Evolutionary conservation across 768 basidiomycete genomes (phyloP).

Genomic region (Rhodocollybia butyracea): DNA sequence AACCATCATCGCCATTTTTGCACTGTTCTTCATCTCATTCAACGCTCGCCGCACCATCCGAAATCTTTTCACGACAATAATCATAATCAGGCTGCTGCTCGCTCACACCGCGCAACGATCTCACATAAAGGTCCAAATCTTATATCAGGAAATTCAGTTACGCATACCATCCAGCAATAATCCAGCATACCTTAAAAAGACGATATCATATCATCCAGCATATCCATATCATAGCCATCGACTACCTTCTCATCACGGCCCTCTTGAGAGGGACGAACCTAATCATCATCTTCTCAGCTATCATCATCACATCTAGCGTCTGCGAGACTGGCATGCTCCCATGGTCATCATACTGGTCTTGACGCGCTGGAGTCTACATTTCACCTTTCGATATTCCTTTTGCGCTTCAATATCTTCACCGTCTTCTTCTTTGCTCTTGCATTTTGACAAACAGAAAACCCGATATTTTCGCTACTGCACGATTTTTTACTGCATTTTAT

Average conservation of each 20-base stretch:
- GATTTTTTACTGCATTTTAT: conserved; percentile 2
- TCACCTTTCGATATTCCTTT: background rate
- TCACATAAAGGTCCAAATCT: conserved; percentile 3
- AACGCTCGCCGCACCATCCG: background rate
- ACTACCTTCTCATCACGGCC: background rate
- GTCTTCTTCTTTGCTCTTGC: background rate
- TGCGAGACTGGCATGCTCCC: background rate
- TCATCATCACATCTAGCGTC: background rate
- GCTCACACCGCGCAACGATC: conserved; percentile 2
- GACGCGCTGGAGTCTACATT: background rate
- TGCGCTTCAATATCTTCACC: background rate
- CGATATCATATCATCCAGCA: background rate
- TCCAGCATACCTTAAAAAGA: conserved; percentile 2
- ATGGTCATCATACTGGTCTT: background rate
- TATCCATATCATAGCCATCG: background rate
- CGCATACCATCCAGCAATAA: conserved; percentile 5
- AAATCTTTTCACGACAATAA: background rate
- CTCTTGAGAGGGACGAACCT: background rate
- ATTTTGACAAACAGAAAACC: background rate
- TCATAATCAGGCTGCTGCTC: conserved; percentile 13
- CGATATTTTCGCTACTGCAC: background rate
- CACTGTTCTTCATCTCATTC: background rate
- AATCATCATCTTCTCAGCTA: background rate
- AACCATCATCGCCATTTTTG: conserved; percentile 4
- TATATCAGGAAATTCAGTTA: conserved; percentile 9